Base-by-base conservation (phyloP, 495 filamentous ascomycete genomes). In the Apiosordaria backusii region DNA sequence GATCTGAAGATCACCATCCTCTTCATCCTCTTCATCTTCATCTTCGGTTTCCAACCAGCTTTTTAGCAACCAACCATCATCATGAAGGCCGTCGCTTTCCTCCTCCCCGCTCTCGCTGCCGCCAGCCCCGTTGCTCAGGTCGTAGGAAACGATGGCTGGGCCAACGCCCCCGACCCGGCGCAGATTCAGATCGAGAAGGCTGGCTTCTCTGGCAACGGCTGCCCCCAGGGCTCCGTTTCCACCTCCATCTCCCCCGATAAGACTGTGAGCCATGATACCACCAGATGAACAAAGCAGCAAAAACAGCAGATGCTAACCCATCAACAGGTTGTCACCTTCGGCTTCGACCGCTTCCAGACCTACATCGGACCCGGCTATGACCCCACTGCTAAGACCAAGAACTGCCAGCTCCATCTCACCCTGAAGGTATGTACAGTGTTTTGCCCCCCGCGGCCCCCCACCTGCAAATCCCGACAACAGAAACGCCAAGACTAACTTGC, bases 141-240 rank as follows among this genome's bases (percentile, higher is more conserved):
- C 24, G 57, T 65, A 9, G 66, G 67, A 22, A 65, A 70, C 63
- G 70, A 78, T 65, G 74, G 72, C 65, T 69, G 67, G 72, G 72
- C 67, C 25, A 77, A 77, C 67, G 67, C 61, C 52, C 82, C 77
- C 63, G 74, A 75, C 66, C 76, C 72, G 58, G 72, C 69, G 62
- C 65, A 80, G 67, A 84, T 85, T 70, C 74, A 74, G 74, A 81
- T 83, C 72, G 26, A 85, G 67, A 83, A 81, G 27, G 85, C 83
- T 50, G 86, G 83, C 18, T 88, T 86, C 60, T 89, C 82, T 60
- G 85, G 85, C 62, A 86, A 80, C 70, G 84, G 84, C 25, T 87
- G 85, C 72, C 82, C 81, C 23, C 82, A 85, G 71, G 78, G 79
- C 54, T 76, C 79, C 61, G 78, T 86, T 26, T 76, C 79, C 45